Evolutionary conservation across 2,329 filamentous ascomycete genomes (phyloP).

Genomic region (Phyllosticta paracitricarpa): DNA sequence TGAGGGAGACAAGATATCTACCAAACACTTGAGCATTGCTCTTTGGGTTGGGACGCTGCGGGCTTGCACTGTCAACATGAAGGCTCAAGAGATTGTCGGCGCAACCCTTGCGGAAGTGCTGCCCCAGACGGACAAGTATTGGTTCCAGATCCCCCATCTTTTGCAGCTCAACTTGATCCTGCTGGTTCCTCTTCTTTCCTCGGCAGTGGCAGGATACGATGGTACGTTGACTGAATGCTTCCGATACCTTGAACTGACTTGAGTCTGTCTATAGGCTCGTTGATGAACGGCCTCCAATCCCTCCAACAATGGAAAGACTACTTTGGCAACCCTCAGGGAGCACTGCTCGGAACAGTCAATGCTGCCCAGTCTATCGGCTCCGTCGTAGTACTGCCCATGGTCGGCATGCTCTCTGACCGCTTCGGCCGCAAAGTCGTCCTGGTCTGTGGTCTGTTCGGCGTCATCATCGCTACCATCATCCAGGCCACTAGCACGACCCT

Average conservation of each 20-base stretch:
- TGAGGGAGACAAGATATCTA: not conserved
- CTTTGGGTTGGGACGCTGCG: not conserved
- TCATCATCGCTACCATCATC: conserved; percentile 12
- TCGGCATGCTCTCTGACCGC: conserved; percentile 8
- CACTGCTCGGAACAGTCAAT: conserved; percentile 13
- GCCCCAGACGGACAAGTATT: conserved; percentile 31
- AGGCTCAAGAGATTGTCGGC: conserved; percentile 42
- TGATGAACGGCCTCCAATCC: conserved; percentile 15
- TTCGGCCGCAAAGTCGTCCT: conserved; percentile 10
- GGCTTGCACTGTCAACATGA: conserved; percentile 28
- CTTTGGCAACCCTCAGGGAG: conserved; percentile 13
- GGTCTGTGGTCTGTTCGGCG: conserved; percentile 4
- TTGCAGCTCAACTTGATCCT: conserved; percentile 36
- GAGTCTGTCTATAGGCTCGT: not conserved
- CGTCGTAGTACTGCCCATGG: conserved; percentile 8
- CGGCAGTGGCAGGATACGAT: conserved; percentile 37
- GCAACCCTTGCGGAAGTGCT: conserved; percentile 26
- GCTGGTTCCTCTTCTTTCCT: conserved; percentile 34
- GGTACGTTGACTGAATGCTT: conserved; percentile 16
- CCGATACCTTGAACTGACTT: not conserved
- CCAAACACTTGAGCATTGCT: not conserved
- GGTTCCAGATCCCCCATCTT: conserved; percentile 36
- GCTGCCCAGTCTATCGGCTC: conserved; percentile 12
- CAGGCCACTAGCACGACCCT: conserved; percentile 10
- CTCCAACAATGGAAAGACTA: conserved; percentile 12